phyloP scores from a whole-genome alignment of 1,284 basidiomycete genomes.

The Taiwanofungus camphoratus region DNA sequence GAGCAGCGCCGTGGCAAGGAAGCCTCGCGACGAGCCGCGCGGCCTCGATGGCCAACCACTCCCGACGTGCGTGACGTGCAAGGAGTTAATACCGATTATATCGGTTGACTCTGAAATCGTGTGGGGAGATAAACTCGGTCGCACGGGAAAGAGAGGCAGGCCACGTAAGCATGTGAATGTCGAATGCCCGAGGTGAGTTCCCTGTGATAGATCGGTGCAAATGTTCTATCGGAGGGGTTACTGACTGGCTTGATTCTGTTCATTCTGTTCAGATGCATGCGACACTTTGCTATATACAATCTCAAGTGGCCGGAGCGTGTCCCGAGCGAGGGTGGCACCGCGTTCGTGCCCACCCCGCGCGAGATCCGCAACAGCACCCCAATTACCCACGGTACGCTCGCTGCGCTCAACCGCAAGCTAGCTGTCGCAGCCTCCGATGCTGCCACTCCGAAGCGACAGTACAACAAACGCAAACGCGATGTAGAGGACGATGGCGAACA shows the following conservation, averaged over 20 bases:
- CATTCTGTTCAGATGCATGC: constrained; percentile 50
- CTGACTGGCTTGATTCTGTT: background rate
- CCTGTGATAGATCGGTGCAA: constrained; percentile 11
- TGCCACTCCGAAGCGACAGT: constrained; percentile 19
- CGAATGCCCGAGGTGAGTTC: constrained; percentile 70
- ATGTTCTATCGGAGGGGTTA: constrained; percentile 6
- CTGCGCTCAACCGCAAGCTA: constrained; percentile 50
- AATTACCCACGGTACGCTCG: constrained; percentile 42
- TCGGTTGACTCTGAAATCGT: constrained; percentile 66
- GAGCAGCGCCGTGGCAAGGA: constrained; percentile 26
- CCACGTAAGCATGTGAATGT: constrained; percentile 52
- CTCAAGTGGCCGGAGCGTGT: constrained; percentile 63
- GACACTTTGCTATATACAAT: constrained; percentile 69
- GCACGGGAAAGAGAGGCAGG: constrained; percentile 31
- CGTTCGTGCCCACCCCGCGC: constrained; percentile 43
- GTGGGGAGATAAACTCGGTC: constrained; percentile 57
- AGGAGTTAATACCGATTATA: constrained; percentile 64
- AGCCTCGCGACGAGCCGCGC: constrained; percentile 26
- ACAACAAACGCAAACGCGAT: constrained; percentile 28
- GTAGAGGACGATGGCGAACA: constrained; percentile 30
- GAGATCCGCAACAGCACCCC: constrained; percentile 38
- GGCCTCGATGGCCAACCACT: constrained; percentile 32
- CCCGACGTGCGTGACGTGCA: constrained; percentile 62
- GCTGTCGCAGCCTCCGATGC: constrained; percentile 33
- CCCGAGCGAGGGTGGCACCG: constrained; percentile 39